A percentile compares a stretch with the other conserved stretches of the same genome.
These are phyloP conservation scores for Fusarium albosuccineum DNA, from an alignment of 2,329 filamentous ascomycete species.

Conservation along the genomic window DNA sequence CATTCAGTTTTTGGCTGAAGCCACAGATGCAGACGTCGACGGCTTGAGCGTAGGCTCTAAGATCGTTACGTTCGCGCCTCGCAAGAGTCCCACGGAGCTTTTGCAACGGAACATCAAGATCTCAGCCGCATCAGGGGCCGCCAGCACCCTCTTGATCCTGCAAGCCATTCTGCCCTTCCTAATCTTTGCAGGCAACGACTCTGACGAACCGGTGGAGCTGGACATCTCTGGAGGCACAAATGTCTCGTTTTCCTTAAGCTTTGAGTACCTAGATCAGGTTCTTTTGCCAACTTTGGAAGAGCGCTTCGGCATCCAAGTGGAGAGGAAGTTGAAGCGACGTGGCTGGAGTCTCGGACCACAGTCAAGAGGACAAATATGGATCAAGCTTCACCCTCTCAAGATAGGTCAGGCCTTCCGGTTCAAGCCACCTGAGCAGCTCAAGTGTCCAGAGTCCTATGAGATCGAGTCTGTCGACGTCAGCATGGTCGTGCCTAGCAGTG, in stretches of 20 bases:
- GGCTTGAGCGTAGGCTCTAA: constrained; percentile 66
- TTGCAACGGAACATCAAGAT: constrained; percentile 62
- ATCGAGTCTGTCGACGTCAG: constrained; percentile 64
- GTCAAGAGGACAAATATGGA: constrained; percentile 57
- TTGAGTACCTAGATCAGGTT: constrained; percentile 73
- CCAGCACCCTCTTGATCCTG: constrained; percentile 69
- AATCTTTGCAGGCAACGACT: constrained; percentile 64
- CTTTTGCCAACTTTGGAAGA: constrained; percentile 67
- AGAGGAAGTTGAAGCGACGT: constrained; percentile 59
- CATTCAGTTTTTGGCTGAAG: constrained; percentile 66
- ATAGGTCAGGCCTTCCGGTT: constrained; percentile 54
- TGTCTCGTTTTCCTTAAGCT: constrained; percentile 68
- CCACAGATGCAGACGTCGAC: constrained; percentile 63
- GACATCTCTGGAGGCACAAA: constrained; percentile 72
- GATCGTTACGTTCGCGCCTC: constrained; percentile 62
- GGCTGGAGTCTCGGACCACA: constrained; percentile 65
- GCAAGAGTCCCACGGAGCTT: constrained; percentile 54
- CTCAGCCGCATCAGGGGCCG: constrained; percentile 62
- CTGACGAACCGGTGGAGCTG: constrained; percentile 60
- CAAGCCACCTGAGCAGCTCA: constrained; percentile 40
- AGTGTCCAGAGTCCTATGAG: constrained; percentile 47
- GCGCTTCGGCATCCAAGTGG: constrained; percentile 62
- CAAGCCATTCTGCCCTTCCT: constrained; percentile 72
- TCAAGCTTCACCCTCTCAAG: constrained; percentile 55
- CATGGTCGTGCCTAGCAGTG: constrained; percentile 61